Evolutionary conservation across 371 early-diverging fungal genomes (phyloP).

Genomic region (Apophysomyces variabilis): DNA sequence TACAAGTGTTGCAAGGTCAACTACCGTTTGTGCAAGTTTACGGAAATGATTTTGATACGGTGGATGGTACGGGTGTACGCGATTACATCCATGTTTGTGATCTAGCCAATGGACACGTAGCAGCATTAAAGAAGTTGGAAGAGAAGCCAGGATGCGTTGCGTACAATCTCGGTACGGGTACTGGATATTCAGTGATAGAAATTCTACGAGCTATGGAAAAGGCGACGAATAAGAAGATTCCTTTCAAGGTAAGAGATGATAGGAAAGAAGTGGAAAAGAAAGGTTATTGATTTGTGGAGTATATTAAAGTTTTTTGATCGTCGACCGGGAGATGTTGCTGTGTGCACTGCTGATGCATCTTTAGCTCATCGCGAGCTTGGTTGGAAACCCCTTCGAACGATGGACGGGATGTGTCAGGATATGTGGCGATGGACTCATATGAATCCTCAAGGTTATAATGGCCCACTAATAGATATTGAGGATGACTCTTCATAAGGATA

Average conservation of each 20-base stretch:
- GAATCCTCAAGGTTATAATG: conserved; percentile 71
- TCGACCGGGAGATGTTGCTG: conserved; percentile 87
- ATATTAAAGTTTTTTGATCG: conserved; percentile 35
- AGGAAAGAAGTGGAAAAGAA: not conserved
- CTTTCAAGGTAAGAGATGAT: conserved; percentile 50
- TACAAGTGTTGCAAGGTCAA: conserved; percentile 80
- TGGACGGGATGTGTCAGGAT: conserved; percentile 88
- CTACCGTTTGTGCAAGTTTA: conserved; percentile 74
- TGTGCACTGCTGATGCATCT: conserved; percentile 78
- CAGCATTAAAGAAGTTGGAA: conserved; percentile 72
- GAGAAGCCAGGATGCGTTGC: conserved; percentile 62
- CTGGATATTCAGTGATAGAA: conserved; percentile 85
- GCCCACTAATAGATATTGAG: not conserved
- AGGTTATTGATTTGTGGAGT: not conserved
- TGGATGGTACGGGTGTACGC: conserved; percentile 90
- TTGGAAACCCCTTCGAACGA: conserved; percentile 71
- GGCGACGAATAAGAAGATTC: conserved; percentile 67
- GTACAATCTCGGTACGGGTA: conserved; percentile 88
- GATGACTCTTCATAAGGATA: not conserved
- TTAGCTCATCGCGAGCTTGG: conserved; percentile 72
- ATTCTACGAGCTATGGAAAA: conserved; percentile 80
- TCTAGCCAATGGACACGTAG: conserved; percentile 84
- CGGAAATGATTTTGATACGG: conserved; percentile 85
- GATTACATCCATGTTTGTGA: conserved; percentile 93
- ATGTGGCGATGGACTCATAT: conserved; percentile 84